Conservation (phyloP, 176 grass and related monocot genomes). For the Leersia perrieri region DNA sequence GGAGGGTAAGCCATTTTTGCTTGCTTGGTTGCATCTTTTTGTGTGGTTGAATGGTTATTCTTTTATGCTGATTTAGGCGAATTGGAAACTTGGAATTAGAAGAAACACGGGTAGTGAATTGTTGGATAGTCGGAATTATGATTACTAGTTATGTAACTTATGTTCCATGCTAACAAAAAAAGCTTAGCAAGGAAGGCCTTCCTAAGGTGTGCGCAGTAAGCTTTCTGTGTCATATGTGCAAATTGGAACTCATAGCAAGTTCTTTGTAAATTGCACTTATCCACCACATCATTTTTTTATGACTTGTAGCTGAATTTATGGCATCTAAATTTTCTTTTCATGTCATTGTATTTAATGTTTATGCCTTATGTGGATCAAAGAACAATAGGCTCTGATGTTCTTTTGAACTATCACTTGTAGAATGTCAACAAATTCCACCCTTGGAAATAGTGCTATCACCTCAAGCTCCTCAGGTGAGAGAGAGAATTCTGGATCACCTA, state of each 20-base stretch:
- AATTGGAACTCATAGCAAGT: background rate
- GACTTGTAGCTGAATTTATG: background rate
- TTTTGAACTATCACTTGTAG: conserved; percentile 31
- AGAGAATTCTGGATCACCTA: conserved; percentile 11
- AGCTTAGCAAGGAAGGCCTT: conserved; percentile 14
- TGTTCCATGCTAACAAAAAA: background rate
- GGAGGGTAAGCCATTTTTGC: conserved; percentile 32
- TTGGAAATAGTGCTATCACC: conserved; percentile 23
- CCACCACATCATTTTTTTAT: background rate
- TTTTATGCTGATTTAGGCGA: conserved; percentile 33
- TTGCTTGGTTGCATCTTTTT: conserved; percentile 20
- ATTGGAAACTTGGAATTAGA: conserved; percentile 21
- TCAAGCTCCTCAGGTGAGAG: conserved; percentile 37
- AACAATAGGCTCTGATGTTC: conserved; percentile 18
- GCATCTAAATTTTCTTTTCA: background rate
- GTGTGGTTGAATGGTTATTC: conserved; percentile 28
- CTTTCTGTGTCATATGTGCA: background rate
- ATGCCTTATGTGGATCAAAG: background rate
- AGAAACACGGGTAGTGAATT: background rate
- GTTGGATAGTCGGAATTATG: conserved; percentile 13
- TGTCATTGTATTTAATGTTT: background rate
- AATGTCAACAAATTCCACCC: background rate
- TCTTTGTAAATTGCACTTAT: background rate
- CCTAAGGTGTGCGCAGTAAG: conserved; percentile 25
- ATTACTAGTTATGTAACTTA: conserved; percentile 26